Percentiles rank a stretch among this genome's conserved stretches.
Evolutionary conservation across 805 yeast genomes (phyloP).

Genomic region (Ogataea paraovalis): DNA sequence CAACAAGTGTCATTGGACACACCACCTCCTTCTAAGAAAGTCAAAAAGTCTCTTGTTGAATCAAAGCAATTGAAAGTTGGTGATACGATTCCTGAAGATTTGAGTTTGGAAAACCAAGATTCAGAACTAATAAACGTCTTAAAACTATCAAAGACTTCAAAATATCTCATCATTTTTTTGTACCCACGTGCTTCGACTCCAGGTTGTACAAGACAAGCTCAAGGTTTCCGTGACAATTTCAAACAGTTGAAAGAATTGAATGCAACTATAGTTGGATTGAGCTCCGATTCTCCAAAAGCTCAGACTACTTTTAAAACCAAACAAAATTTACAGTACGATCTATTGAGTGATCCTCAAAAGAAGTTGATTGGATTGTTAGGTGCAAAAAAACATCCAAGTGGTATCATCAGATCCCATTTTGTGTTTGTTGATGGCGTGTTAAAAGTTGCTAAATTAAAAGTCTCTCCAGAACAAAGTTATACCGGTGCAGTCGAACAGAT

Average conservation of each 20-base stretch:
- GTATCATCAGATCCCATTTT: conserved; percentile 89
- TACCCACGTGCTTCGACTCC: conserved; percentile 94
- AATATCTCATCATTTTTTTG: conserved; percentile 57
- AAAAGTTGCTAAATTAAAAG: conserved; percentile 45
- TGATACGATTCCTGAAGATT: conserved; percentile 31
- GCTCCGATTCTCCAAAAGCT: conserved; percentile 76
- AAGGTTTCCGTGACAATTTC: conserved; percentile 75
- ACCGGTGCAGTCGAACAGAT: conserved; percentile 57
- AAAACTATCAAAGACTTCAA: conserved; percentile 28
- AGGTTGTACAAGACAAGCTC: conserved; percentile 94
- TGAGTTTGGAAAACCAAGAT: conserved; percentile 64
- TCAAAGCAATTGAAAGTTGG: conserved; percentile 8
- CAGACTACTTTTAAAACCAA: conserved; percentile 74
- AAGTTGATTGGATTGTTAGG: conserved; percentile 71
- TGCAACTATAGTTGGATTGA: conserved; percentile 70
- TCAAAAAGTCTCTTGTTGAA: not conserved
- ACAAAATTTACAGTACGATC: conserved; percentile 66
- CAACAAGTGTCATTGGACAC: not conserved
- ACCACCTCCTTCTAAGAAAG: not conserved
- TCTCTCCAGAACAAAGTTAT: conserved; percentile 59
- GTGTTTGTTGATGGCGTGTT: conserved; percentile 76
- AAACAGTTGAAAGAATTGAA: conserved; percentile 43
- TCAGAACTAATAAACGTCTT: conserved; percentile 21
- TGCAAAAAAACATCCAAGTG: conserved; percentile 72
- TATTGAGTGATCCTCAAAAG: conserved; percentile 72